phyloP scores from a whole-genome alignment of 768 basidiomycete genomes.

The Cystobasidium onofrii region DNA sequence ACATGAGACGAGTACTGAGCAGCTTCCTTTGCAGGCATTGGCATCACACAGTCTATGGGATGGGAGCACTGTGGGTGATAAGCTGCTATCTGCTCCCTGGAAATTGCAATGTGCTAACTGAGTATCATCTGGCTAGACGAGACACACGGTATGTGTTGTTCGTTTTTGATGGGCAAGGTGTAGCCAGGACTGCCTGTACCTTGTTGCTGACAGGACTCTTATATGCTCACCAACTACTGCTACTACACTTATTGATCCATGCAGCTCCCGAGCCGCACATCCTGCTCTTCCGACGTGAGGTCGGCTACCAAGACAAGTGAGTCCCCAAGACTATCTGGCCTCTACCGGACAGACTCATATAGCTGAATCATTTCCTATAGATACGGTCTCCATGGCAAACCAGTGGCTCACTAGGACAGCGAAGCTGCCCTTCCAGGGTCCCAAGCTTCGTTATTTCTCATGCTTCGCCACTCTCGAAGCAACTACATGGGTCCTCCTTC shows the following conservation, averaged over 20 bases:
- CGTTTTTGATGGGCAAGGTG: too few species aligned
- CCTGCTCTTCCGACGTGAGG: slow-evolving; percentile 26
- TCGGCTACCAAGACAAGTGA: slow-evolving; percentile 24
- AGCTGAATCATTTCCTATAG: background rate
- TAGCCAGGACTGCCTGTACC: too few species aligned
- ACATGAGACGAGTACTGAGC: background rate
- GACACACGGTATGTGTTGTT: slow-evolving; percentile 4
- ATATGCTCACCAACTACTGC: too few species aligned
- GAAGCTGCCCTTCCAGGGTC: background rate
- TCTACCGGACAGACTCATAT: background rate
- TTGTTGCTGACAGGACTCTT: too few species aligned
- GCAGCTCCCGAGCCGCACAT: slow-evolving; percentile 29
- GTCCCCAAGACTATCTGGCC: background rate
- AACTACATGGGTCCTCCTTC: background rate
- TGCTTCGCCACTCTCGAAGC: background rate
- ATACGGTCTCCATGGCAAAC: slow-evolving; percentile 28
- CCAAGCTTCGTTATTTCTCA: background rate
- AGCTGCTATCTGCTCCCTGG: background rate
- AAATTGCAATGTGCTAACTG: too few species aligned
- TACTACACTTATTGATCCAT: too few species aligned
- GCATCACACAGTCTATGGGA: slow-evolving; percentile 30
- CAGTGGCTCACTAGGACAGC: background rate
- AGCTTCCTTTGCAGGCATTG: slow-evolving; percentile 13
- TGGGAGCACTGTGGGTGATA: slow-evolving; percentile 20
- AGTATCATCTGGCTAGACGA: background rate